phyloP scores from a whole-genome alignment of 2,329 filamentous ascomycete species.

The Neofusicoccum umdonicola region DNA sequence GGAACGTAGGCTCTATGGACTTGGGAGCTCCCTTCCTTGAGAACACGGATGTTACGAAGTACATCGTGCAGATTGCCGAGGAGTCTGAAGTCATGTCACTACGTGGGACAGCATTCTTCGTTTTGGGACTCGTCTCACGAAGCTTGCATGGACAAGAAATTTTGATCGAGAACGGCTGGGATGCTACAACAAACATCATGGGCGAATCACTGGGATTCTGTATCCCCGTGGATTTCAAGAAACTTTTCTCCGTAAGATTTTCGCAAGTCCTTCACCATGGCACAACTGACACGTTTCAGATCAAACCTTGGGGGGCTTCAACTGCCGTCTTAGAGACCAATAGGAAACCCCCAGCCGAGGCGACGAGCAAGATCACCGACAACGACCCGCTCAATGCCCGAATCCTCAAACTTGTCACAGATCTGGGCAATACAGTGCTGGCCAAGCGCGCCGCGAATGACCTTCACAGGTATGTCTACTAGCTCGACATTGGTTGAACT shows the following conservation, averaged over 20 bases:
- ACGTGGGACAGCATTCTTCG: constrained; percentile 94
- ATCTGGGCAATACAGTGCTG: constrained; percentile 89
- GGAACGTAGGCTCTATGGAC: constrained; percentile 98
- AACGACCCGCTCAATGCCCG: constrained; percentile 64
- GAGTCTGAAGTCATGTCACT: constrained; percentile 86
- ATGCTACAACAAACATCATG: constrained; percentile 79
- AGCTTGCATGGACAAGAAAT: constrained; percentile 92
- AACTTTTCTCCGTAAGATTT: constrained; percentile 66
- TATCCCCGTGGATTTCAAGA: constrained; percentile 74
- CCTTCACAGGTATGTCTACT: constrained; percentile 56
- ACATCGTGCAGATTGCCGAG: constrained; percentile 86
- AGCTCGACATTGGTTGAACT: neutral
- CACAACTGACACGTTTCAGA: constrained; percentile 25
- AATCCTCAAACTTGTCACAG: constrained; percentile 80
- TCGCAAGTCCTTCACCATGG: no score
- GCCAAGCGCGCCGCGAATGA: constrained; percentile 84
- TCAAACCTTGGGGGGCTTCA: constrained; percentile 36
- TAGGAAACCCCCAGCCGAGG: neutral
- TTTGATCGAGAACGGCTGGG: constrained; percentile 85
- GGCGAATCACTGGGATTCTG: constrained; percentile 85
- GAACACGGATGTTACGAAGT: constrained; percentile 79
- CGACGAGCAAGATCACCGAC: constrained; percentile 47
- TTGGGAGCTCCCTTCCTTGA: constrained; percentile 92
- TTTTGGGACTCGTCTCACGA: constrained; percentile 85
- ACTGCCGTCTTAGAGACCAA: constrained; percentile 17